These are phyloP conservation scores for Eucalyptus polybractea DNA, from an alignment of 345 rosid genomes.

Conservation along the genomic window DNA sequence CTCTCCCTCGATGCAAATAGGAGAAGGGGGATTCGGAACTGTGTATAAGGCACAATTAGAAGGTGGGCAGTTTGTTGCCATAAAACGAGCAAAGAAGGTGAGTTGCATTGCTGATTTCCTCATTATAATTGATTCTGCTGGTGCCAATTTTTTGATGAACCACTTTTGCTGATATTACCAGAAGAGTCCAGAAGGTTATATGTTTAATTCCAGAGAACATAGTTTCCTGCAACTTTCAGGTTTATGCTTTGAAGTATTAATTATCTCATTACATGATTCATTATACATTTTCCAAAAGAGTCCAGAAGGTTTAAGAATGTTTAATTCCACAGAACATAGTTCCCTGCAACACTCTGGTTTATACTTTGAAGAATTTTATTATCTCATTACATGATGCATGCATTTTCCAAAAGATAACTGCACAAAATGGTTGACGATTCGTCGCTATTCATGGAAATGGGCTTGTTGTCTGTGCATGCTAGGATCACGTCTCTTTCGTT, in stretches of 20 bases:
- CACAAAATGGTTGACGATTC: background rate
- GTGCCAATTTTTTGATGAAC: background rate
- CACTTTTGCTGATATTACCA: background rate
- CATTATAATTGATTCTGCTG: background rate
- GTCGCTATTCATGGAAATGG: background rate
- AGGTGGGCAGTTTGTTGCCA: conserved; percentile 68
- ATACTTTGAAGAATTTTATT: background rate
- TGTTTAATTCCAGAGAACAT: background rate
- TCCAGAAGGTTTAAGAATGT: background rate
- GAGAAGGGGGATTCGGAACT: conserved; percentile 91
- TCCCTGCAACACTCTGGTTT: background rate
- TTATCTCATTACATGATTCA: background rate
- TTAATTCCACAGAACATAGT: background rate
- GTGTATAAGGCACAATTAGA: conserved; percentile 73
- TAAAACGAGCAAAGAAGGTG: conserved; percentile 96
- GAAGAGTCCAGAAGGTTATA: background rate
- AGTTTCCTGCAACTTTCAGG: background rate
- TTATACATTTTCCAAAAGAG: background rate
- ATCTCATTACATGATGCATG: background rate
- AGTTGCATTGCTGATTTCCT: background rate
- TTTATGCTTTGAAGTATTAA: background rate
- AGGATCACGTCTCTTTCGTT: background rate
- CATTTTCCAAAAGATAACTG: background rate
- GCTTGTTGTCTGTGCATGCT: background rate
- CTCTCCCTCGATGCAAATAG: conserved; percentile 48